Conservation (phyloP, 805 yeast genomes). For the Hanseniaspora thailandica region DNA sequence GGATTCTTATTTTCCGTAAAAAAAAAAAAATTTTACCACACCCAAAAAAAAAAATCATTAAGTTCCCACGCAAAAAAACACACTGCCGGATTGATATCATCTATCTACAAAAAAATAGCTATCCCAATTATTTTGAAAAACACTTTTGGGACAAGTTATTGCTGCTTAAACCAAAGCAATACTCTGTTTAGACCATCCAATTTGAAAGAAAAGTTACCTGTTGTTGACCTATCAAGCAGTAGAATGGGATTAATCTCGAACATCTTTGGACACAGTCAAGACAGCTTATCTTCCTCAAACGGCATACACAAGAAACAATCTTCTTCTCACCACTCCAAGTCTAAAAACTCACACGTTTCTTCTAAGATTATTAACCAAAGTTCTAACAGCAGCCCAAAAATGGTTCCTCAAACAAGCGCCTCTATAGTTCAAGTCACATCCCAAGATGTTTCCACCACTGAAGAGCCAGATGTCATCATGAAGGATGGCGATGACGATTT, state of each 20-base stretch:
- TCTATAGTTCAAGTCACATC: background rate
- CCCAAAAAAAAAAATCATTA: too few species aligned
- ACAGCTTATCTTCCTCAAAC: slow-evolving; percentile 15
- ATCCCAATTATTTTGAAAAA: too few species aligned
- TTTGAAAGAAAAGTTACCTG: too few species aligned
- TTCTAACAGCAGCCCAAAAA: background rate
- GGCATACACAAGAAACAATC: slow-evolving; percentile 25
- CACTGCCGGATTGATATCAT: too few species aligned
- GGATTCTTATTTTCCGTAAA: too few species aligned
- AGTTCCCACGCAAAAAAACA: too few species aligned
- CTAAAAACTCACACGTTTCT: background rate
- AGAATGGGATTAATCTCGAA: slow-evolving; percentile 12
- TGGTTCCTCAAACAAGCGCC: background rate
- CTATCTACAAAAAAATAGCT: too few species aligned
- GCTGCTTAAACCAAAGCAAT: too few species aligned
- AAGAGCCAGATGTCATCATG: slow-evolving; percentile 11
- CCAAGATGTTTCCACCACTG: background rate
- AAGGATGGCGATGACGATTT: background rate
- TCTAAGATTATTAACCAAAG: background rate
- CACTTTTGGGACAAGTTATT: too few species aligned
- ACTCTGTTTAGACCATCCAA: too few species aligned
- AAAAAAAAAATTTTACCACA: too few species aligned
- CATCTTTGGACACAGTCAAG: slow-evolving; percentile 10
- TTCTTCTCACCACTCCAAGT: slow-evolving; percentile 19
- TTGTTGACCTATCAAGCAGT: background rate